Evolutionary conservation across 371 early-diverging fungal genomes (phyloP), one percentile per base, ranked within the genome.

Genomic region (Syncephalastrum sp.): DNA sequence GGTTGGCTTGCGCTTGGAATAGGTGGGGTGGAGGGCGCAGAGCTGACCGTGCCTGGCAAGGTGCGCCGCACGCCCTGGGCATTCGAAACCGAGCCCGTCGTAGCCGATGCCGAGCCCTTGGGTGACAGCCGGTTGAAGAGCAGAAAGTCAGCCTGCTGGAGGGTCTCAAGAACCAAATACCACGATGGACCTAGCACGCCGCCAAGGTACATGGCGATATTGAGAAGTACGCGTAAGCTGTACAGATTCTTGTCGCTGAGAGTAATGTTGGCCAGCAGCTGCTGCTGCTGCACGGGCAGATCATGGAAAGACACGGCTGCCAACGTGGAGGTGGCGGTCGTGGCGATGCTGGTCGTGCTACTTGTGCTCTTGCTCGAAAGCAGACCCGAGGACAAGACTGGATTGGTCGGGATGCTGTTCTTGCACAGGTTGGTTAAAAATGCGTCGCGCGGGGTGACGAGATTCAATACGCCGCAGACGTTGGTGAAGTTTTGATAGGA

Each of bases 121-220:
- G 76, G 79, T n/a, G 54, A 59, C 14, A 75, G 79, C 53, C 79
- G 61, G 56, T 74, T 74, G 48, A 76, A 72, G 24, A 79, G 53
- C 27, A 79, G 50, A 43, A 75, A 70, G 52, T 95, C 93, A 0
- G 92, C 91, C 17, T 89, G 84, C 62, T 96, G 95, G 59, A 96
- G 72, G 1, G 95, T 92, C 60, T 93, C 94, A 29, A 96, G 66
- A 0, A 97, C 83, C 23, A 86, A 69, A 60, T 87, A 92, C 98
- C 98, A 98, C 17, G 91, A 82, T 16, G 86, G 74, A 10, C 88
- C 91, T 47, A 98, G 68, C 3, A 86, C 85, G 4, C 87, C 77
- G 3, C 87, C 86, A 44, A 96, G 77, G 21, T 80, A 86, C 70
- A 87, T 81, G 3, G 94, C 84, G 14, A 94, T 82, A 33, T 82